Base-by-base conservation (phyloP, 805 yeast genomes). In the Scheffersomyces spartinae region DNA sequence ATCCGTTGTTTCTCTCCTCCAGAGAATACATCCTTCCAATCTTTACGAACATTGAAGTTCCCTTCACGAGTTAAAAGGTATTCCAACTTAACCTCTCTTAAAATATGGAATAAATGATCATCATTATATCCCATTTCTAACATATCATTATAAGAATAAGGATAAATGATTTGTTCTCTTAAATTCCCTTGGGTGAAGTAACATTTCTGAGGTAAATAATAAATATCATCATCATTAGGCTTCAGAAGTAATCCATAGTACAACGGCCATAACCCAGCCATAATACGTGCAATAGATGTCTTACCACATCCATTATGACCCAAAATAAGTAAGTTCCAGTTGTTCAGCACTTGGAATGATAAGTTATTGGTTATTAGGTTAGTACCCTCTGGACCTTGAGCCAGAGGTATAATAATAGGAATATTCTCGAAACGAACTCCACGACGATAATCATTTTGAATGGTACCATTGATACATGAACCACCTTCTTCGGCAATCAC, bases 1-100 rank as follows among this genome's bases (percentile, higher is more conserved):
- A 85, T 68, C 45, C 94, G 71, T 58, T 85, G 96, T 52, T 83
- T 77, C 49, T 85, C 96, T 30, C 96, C 96, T n/a, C 96, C 96
- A 51, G 91, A 78, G 36, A 85, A 65, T n/a, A 85, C 78, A 45
- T 80, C 93, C 42, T 76, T 76, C 95, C 95, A 85, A 37, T 75
- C 83, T 31, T 76, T 60, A 30, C 49, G 59, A 26, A 59, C 72
- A 34, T 68, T 67, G 46, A 70, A 57, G 34, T 59, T 64, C 6
- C 67, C 68, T 38, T 69, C 72, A 45, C 96, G 68, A 28, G 72
- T 73, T 23, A 83, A 61, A 26, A 86, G 60, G 49, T 86, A 85
- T 17, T 78, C 94, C 32, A 86, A 60, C 33, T 79, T 78, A 19
- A 86, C 95, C 40, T 76, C 81, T 25, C 69, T 57, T 38, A 86